phyloP scores from a whole-genome alignment of 2,329 filamentous ascomycete genomes.

The Arthrobotrys entomopaga region DNA sequence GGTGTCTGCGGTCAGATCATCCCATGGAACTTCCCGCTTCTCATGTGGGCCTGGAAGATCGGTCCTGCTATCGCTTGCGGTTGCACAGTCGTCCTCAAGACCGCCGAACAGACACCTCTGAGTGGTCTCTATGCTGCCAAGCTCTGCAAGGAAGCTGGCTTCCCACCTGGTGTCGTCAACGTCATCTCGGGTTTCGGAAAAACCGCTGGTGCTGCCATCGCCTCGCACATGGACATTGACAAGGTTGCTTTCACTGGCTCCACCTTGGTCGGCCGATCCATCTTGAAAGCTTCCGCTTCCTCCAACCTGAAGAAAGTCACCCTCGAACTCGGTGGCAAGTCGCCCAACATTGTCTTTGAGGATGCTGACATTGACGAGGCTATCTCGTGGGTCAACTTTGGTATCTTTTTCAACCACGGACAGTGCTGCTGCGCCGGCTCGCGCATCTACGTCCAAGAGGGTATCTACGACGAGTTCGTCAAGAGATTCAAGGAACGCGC shows the following conservation, averaged over 20 bases:
- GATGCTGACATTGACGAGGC: constrained; percentile 81
- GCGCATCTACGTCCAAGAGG: constrained; percentile 85
- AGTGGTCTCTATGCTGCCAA: constrained; percentile 73
- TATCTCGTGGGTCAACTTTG: constrained; percentile 80
- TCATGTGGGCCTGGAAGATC: constrained; percentile 81
- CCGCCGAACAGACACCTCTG: constrained; percentile 79
- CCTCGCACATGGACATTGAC: constrained; percentile 81
- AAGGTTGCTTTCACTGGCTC: constrained; percentile 86
- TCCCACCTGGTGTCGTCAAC: constrained; percentile 81
- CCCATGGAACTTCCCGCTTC: constrained; percentile 86
- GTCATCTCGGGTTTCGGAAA: constrained; percentile 81
- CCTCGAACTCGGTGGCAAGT: constrained; percentile 82
- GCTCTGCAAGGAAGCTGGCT: constrained; percentile 78
- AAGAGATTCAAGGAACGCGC: constrained; percentile 81
- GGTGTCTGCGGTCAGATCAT: constrained; percentile 89
- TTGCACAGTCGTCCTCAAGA: constrained; percentile 78
- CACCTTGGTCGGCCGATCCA: constrained; percentile 75
- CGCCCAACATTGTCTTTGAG: constrained; percentile 81
- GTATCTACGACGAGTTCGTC: constrained; percentile 88
- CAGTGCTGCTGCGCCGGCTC: constrained; percentile 79
- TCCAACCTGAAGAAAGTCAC: constrained; percentile 86
- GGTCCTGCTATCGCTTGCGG: constrained; percentile 77
- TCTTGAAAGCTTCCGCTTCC: constrained; percentile 81
- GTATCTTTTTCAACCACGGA: constrained; percentile 74
- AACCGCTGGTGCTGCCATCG: constrained; percentile 78